Percentiles rank a stretch among this genome's conserved stretches.
Evolutionary conservation across 2,329 filamentous ascomycete genomes (phyloP).

Genomic region (Diaporthe ilicicola): DNA sequence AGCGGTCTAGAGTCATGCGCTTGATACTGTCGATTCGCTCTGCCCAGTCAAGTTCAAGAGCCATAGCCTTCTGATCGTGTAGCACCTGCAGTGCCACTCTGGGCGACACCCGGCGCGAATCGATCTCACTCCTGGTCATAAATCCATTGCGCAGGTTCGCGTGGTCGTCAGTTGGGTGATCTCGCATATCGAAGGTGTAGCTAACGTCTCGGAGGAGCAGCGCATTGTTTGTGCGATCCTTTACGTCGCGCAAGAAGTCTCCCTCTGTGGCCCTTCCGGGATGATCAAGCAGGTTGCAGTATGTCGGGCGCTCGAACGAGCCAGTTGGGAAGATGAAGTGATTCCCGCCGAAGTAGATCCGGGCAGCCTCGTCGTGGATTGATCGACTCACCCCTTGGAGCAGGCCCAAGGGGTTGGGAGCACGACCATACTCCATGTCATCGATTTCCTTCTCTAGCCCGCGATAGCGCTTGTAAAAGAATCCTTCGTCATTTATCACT

Average conservation of each 20-base stretch:
- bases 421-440: not conserved
- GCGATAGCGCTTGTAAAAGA: not conserved
- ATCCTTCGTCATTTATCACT: not conserved
- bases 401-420: not conserved
- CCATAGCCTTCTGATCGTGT: not conserved
- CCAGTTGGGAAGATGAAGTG: constrained; percentile 23
- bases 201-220: constrained; percentile 25
- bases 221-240: not conserved
- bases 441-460: not conserved
- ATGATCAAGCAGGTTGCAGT: not conserved
- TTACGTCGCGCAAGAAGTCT: not conserved
- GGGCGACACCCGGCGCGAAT: not conserved
- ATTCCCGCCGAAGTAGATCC: constrained; percentile 18
- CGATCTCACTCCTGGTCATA: not conserved
- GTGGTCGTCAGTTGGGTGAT: not conserved
- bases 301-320: not conserved
- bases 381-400: constrained; percentile 19
- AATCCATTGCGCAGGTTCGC: not conserved
- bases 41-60: constrained; percentile 3
- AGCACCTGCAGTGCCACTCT: not conserved
- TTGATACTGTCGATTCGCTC: constrained; percentile 26
- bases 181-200: constrained; percentile 30
- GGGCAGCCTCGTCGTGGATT: constrained; percentile 16
- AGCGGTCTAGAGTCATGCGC: constrained; percentile 22
- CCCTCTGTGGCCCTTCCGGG: not conserved